Conservation (phyloP, 192 early-diverging fungal genomes). For the Radiomyces spectabilis region DNA sequence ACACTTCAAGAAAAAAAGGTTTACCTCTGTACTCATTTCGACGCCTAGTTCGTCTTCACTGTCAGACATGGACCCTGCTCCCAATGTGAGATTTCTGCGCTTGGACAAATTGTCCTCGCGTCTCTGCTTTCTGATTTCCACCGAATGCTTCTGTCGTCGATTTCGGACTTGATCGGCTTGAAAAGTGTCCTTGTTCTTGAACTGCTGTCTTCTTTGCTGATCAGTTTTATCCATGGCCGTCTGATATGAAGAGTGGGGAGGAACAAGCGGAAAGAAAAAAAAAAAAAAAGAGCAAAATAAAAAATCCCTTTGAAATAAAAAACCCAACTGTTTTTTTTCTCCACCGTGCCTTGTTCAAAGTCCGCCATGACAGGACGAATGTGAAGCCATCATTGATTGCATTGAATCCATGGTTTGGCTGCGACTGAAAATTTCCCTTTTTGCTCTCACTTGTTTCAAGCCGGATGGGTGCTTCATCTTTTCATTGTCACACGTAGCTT, state of each 20-base stretch:
- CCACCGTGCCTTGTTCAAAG: no score
- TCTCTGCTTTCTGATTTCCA: slow-evolving; percentile 41
- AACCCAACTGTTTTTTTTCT: background rate
- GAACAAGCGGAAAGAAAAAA: background rate
- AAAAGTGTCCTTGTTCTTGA: slow-evolving; percentile 61
- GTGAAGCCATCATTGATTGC: no score
- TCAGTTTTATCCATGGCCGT: slow-evolving; percentile 1
- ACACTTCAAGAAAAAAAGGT: no score
- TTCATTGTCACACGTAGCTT: no score
- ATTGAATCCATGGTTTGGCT: no score
- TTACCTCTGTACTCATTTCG: no score
- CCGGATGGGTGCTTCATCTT: no score
- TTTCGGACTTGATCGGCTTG: slow-evolving; percentile 36
- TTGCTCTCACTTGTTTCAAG: no score
- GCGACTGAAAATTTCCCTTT: no score
- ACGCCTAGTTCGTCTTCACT: slow-evolving; percentile 32
- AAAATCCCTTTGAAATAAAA: background rate
- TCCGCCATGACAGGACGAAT: no score
- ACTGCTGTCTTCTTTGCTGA: slow-evolving; percentile 26
- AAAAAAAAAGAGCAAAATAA: slow-evolving; percentile 13
- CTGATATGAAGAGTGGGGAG: background rate
- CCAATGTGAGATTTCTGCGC: slow-evolving; percentile 33
- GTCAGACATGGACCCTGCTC: slow-evolving; percentile 17
- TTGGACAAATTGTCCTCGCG: slow-evolving; percentile 39
- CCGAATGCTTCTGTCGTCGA: slow-evolving; percentile 31